Evolutionary conservation across 805 yeast species (phyloP).

Genomic region (Hanseniaspora mollemarum): DNA sequence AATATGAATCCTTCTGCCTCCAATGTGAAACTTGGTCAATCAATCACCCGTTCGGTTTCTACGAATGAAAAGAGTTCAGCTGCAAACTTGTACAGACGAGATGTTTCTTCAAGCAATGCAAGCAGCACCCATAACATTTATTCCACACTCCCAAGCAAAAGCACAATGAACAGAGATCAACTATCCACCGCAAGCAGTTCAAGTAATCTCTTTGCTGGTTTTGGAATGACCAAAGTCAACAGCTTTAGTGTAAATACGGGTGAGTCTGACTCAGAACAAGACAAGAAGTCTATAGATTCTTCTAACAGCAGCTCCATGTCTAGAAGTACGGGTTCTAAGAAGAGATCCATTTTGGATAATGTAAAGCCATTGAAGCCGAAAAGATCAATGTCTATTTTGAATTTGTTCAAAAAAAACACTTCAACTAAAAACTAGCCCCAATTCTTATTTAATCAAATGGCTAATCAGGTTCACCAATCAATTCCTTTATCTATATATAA

Average conservation of each 20-base stretch:
- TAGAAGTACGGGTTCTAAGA: constrained; percentile 3
- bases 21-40: neutral
- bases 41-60: neutral
- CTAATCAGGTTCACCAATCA: too few relatives aligned
- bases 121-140: too few relatives aligned
- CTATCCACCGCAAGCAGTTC: neutral
- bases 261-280: neutral
- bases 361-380: constrained; percentile 4
- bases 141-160: too few relatives aligned
- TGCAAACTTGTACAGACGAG: neutral
- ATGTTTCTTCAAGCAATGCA: too few relatives aligned
- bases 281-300: neutral
- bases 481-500: too few relatives aligned
- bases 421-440: constrained; percentile 33
- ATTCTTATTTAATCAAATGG: too few relatives aligned
- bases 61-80: neutral
- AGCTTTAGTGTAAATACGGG: neutral
- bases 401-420: constrained; percentile 18
- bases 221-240: neutral
- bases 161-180: neutral
- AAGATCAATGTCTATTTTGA: constrained; percentile 9
- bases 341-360: constrained; percentile 5
- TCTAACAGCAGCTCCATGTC: constrained; percentile 2
- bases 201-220: neutral
- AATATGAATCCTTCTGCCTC: neutral